These are phyloP conservation scores for Thelonectria blattea DNA, from an alignment of 2,329 filamentous ascomycete species.

Conservation along the genomic window DNA sequence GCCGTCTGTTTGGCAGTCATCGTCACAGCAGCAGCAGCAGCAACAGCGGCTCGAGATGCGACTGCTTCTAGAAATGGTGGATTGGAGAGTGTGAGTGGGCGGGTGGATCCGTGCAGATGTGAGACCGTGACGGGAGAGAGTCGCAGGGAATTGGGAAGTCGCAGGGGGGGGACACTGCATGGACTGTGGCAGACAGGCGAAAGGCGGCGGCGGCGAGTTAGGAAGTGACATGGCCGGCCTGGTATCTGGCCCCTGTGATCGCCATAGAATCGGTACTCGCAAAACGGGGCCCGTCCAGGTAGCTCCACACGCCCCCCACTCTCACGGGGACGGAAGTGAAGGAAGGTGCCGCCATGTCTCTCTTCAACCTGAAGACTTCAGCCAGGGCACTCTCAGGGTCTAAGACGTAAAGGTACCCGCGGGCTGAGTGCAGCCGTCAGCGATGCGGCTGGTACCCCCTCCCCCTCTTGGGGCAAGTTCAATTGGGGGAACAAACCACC, in stretches of 20 bases:
- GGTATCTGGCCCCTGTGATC: neutral
- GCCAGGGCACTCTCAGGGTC: no score
- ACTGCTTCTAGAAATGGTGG: conserved; percentile 21
- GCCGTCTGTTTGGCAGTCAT: neutral
- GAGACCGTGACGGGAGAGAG: no score
- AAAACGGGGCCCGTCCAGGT: neutral
- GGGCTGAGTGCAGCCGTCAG: neutral
- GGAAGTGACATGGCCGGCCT: neutral
- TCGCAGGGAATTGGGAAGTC: no score
- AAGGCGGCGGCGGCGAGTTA: no score
- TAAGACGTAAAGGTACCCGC: conserved; percentile 5
- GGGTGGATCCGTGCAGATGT: neutral
- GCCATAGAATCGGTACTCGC: conserved; percentile 11
- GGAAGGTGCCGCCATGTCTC: no score
- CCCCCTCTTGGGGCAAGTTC: no score
- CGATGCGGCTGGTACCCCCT: conserved; percentile 2
- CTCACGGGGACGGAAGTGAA: no score
- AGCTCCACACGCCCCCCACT: conserved; percentile 2
- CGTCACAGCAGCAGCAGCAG: no score
- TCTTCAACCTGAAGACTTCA: no score
- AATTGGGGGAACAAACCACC: conserved; percentile 7
- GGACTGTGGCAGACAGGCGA: no score
- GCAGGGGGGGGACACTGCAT: no score
- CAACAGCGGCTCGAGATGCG: neutral
- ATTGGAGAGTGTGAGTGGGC: conserved; percentile 14